phyloP scores from a whole-genome alignment of 1,284 basidiomycete genomes.

The Austroboletus niveus region DNA sequence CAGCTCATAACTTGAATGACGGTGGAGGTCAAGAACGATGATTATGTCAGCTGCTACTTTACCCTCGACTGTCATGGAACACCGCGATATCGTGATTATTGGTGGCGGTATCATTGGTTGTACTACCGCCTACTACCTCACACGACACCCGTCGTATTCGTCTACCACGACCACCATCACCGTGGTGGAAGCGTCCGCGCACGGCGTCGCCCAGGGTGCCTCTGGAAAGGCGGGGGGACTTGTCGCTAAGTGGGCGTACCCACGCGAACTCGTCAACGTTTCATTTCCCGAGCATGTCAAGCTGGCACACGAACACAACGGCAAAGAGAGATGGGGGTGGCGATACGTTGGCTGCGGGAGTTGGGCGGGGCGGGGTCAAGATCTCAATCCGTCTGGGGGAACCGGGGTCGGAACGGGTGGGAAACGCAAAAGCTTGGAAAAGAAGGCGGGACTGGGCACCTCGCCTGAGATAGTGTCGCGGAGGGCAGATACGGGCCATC shows the following conservation, averaged over 20 bases:
- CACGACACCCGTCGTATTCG: conserved; percentile 51
- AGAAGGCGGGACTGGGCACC: conserved; percentile 47
- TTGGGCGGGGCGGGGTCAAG: conserved; percentile 62
- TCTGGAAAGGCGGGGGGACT: conserved; percentile 92
- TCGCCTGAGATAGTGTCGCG: conserved; percentile 11
- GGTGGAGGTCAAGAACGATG: not conserved
- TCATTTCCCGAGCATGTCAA: conserved; percentile 80
- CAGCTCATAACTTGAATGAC: not conserved
- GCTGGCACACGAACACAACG: conserved; percentile 73
- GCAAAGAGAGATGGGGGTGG: conserved; percentile 82
- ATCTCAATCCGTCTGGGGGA: conserved; percentile 19
- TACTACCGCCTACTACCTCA: conserved; percentile 82
- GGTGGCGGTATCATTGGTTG: conserved; percentile 78
- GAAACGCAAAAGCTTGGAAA: conserved; percentile 49
- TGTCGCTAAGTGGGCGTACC: conserved; percentile 81
- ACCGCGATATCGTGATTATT: conserved; percentile 41
- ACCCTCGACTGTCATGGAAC: conserved; percentile 12
- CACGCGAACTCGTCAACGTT: conserved; percentile 72
- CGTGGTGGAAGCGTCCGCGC: conserved; percentile 73
- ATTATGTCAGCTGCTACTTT: conserved; percentile 8
- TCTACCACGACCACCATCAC: conserved; percentile 47
- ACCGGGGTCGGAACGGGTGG: conserved; percentile 32
- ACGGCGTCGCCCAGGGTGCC: conserved; percentile 72
- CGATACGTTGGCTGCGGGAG: conserved; percentile 61
- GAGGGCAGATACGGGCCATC: conserved; percentile 42